Evolutionary conservation across 2,329 filamentous ascomycete genomes (phyloP).

Genomic region (Pseudogymnoascus sp.): DNA sequence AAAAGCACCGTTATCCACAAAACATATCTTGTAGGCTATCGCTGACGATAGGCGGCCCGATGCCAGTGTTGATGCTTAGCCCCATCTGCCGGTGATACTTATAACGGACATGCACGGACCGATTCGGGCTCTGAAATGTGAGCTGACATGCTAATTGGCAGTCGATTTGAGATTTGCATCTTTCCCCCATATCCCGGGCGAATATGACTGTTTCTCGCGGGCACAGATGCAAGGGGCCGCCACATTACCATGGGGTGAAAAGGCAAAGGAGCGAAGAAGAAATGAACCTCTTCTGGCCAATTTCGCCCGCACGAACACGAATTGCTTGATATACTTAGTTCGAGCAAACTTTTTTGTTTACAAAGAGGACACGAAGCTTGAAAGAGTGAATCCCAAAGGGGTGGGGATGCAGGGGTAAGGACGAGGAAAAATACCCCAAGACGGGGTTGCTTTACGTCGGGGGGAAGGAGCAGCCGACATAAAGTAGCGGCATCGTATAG

Average conservation of each 20-base stretch:
- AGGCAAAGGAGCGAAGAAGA: not conserved
- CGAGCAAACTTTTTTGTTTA: not conserved
- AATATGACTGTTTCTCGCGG: not conserved
- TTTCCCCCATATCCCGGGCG: not conserved
- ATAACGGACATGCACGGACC: not conserved
- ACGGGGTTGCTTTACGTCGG: not conserved
- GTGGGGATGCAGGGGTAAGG: not conserved
- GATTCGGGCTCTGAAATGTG: not conserved
- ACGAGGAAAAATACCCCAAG: not conserved
- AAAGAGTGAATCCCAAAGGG: not conserved
- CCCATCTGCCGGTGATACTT: not conserved
- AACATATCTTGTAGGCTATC: not conserved
- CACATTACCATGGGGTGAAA: not conserved
- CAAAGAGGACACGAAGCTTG: not conserved
- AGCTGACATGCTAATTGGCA: not conserved
- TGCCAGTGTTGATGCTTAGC: not conserved
- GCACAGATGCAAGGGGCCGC: not conserved
- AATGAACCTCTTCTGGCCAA: not conserved
- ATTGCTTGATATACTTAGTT: not conserved
- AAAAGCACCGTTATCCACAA: not conserved
- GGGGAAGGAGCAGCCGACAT: not conserved
- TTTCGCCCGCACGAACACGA: not conserved
- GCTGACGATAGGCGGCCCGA: not conserved
- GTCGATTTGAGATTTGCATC: not conserved
- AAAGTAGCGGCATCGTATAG: not conserved